Percentiles rank a stretch among this genome's conserved stretches.
phyloP scores from a whole-genome alignment of 345 rosid species.

The Sisymbrium altissimum region DNA sequence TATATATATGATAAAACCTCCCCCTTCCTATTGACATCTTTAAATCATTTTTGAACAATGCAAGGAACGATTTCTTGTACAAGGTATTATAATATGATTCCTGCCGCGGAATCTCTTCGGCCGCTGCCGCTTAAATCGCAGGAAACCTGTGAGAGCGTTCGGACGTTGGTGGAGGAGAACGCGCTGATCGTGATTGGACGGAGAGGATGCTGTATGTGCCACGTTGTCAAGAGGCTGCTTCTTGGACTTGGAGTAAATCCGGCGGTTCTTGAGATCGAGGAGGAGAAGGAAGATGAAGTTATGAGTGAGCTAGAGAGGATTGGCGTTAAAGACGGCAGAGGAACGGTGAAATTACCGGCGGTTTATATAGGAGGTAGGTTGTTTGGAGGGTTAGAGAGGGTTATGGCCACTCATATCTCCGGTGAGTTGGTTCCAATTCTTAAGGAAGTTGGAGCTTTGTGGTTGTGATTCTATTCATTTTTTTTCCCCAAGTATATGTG shows the following conservation, averaged over 20 bases:
- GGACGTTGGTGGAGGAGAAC: slow-evolving; percentile 48
- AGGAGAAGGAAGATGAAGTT: slow-evolving; percentile 46
- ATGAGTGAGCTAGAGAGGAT: slow-evolving; percentile 34
- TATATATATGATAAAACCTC: not conserved
- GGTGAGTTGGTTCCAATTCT: slow-evolving; percentile 85
- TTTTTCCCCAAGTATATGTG: not conserved
- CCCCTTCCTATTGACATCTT: not conserved
- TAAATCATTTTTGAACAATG: slow-evolving; percentile 31
- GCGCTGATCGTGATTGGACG: slow-evolving; percentile 59
- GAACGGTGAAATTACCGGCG: slow-evolving; percentile 54
- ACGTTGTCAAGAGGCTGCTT: slow-evolving; percentile 62
- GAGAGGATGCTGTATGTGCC: slow-evolving; percentile 77
- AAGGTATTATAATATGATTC: slow-evolving; percentile 19
- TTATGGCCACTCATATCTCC: slow-evolving; percentile 76
- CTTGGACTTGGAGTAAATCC: slow-evolving; percentile 80
- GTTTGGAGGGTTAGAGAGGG: slow-evolving; percentile 82
- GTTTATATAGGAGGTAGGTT: slow-evolving; percentile 76
- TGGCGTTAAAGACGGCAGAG: slow-evolving; percentile 14
- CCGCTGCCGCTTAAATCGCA: slow-evolving; percentile 1
- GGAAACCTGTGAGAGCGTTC: slow-evolving; percentile 28
- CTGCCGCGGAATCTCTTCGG: slow-evolving; percentile 7
- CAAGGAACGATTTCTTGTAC: slow-evolving; percentile 57
- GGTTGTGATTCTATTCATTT: slow-evolving; percentile 48
- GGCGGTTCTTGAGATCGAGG: slow-evolving; percentile 54
- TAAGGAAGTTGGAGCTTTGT: slow-evolving; percentile 75